Base-by-base conservation (phyloP, 1,139 yeast genomes). In the Pneumocystis carinii region DNA sequence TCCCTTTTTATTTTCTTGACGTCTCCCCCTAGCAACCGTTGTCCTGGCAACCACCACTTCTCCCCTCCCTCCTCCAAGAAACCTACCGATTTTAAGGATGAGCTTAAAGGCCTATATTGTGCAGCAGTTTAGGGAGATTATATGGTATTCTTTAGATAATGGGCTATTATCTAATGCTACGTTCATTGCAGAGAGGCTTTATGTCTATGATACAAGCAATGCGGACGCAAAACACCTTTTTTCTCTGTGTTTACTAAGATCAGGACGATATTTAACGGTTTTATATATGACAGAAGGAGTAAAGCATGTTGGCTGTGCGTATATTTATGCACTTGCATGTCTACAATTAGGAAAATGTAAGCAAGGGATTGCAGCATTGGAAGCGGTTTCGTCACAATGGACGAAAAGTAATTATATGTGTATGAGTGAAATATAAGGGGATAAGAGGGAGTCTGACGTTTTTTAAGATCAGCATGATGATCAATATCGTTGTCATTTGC, bases 151-250 rank as follows among this genome's bases (percentile, higher is more conserved):
- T 17, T 73, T 89, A 58, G 96, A 89, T 70, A 81, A 81, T 66
- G 88, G 85, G 70, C 79, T 87, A 69, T 76, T 82, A 63, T 75
- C 77, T 29, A 85, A 87, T 62, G 95, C 96, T 2, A 89, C 84
- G 72, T 87, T 89, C 75, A 87, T 92, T 14, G 81, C 87, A 42
- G 96, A 89, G 70, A 77, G 94, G 67, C 76, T 88, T 39, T 71
- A 86, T 36, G 89, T 92, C 1, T 75, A 76, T 62, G 79, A 80
- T 65, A 75, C 79, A 4, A 70, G 72, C 35, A 77, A 83, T 69
- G 72, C 78, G 3, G 86, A 84, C 64, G 79, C 87, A 14, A 71
- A 80, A 10, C 85, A 86, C 71, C 75, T 89, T 59, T 82, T 84
- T 72, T 87, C 86, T 38, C 74, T 85, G 55, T 83, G 85, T 1